Conservation (phyloP, 2,329 filamentous ascomycete genomes). For the Pestalotiopsis sp. region DNA sequence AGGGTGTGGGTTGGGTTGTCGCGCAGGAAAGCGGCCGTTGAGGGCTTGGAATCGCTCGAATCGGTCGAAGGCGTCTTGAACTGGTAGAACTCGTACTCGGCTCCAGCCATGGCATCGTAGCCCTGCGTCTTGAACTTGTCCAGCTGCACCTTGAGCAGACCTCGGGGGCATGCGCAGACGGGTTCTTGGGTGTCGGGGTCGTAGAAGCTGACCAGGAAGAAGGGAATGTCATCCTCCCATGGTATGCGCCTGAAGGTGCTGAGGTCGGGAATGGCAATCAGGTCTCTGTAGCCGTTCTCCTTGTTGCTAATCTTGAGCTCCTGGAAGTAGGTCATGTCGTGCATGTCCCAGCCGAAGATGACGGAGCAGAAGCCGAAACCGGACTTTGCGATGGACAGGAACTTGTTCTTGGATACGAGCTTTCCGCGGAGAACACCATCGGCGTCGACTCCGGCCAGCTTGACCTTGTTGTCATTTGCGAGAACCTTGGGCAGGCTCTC, state of each 20-base stretch:
- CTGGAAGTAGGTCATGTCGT: constrained; percentile 76
- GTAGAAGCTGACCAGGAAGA: constrained; percentile 74
- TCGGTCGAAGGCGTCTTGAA: constrained; percentile 36
- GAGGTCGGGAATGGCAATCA: constrained; percentile 74
- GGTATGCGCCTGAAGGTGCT: constrained; percentile 73
- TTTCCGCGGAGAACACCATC: constrained; percentile 80
- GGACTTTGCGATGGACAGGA: constrained; percentile 70
- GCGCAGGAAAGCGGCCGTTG: constrained; percentile 59
- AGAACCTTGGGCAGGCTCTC: constrained; percentile 64
- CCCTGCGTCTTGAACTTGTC: constrained; percentile 63
- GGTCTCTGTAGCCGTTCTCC: constrained; percentile 76
- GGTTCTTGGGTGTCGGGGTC: constrained; percentile 67
- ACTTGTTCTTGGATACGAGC: constrained; percentile 81
- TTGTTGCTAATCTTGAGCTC: constrained; percentile 78
- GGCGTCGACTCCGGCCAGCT: constrained; percentile 76
- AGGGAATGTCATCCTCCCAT: constrained; percentile 76
- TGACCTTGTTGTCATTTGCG: constrained; percentile 68
- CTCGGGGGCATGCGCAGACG: constrained; percentile 71
- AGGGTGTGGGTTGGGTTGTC: constrained; percentile 65
- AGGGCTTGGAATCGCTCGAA: constrained; percentile 55
- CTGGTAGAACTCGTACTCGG: constrained; percentile 73
- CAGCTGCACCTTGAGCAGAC: constrained; percentile 62
- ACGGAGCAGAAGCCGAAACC: constrained; percentile 86
- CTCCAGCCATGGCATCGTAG: constrained; percentile 75
- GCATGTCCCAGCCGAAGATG: constrained; percentile 88